Conservation (phyloP, 208 protist genomes). For the Strigomonas culicis region DNA sequence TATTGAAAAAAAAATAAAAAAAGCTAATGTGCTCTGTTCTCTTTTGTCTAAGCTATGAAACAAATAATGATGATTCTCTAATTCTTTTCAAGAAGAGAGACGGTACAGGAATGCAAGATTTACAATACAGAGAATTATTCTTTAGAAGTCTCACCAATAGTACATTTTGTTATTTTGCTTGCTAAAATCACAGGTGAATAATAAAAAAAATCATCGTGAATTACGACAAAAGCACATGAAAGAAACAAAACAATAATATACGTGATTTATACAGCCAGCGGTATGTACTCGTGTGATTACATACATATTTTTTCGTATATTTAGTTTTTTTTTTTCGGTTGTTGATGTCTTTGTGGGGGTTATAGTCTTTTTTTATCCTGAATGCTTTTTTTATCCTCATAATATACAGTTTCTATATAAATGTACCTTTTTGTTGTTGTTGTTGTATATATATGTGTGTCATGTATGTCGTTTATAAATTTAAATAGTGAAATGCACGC, state of each 20-base stretch:
- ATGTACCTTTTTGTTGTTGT: not conserved
- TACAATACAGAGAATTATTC: not conserved
- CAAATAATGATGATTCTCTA: not conserved
- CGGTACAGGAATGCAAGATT: too few relatives aligned
- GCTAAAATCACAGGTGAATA: not conserved
- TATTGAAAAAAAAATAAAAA: not conserved
- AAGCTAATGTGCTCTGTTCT: not conserved
- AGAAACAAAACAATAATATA: conserved; percentile 7
- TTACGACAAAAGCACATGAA: not conserved
- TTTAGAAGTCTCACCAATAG: conserved; percentile 1
- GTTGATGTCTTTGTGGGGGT: not conserved
- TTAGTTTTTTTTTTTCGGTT: not conserved
- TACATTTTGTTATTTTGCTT: not conserved
- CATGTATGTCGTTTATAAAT: too few relatives aligned
- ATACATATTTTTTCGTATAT: not conserved
- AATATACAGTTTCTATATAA: not conserved
- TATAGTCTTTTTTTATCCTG: too few relatives aligned
- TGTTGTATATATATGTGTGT: not conserved
- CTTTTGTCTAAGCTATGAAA: not conserved
- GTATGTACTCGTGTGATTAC: not conserved
- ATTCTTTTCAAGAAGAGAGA: not conserved
- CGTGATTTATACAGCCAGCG: not conserved
- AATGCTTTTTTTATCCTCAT: too few relatives aligned
- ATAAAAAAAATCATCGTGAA: not conserved
- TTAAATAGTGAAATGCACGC: not conserved